Evolutionary conservation across 768 basidiomycete species (phyloP).

Genomic region (Serendipita sp.): DNA sequence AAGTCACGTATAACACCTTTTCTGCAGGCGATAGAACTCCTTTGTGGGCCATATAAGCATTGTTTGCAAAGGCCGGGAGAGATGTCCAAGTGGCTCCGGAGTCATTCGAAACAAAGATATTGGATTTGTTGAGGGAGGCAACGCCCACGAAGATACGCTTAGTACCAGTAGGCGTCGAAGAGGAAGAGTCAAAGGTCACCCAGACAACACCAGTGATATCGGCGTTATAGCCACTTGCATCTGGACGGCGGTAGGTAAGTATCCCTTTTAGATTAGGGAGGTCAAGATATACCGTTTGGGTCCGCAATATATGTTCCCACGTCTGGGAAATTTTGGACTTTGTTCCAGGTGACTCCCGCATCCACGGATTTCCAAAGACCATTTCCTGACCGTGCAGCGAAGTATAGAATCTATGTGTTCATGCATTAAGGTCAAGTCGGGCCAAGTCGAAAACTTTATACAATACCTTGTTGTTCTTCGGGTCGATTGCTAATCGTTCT

Average conservation of each 20-base stretch:
- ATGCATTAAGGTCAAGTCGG: too few species aligned
- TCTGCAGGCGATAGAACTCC: constrained; percentile 47
- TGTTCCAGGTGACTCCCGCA: constrained; percentile 39
- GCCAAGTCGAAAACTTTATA: too few species aligned
- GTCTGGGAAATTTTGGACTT: constrained; percentile 41
- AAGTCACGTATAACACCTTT: constrained; percentile 41
- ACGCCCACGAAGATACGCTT: constrained; percentile 54
- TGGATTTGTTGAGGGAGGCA: constrained; percentile 35
- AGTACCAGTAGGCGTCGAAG: constrained; percentile 31
- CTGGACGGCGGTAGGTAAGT: not conserved
- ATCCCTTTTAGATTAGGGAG: too few species aligned
- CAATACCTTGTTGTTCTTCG: constrained; percentile 32
- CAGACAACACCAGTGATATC: constrained; percentile 33
- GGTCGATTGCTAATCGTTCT: constrained; percentile 43
- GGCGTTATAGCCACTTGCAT: constrained; percentile 19
- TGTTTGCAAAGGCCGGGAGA: constrained; percentile 41
- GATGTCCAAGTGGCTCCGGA: constrained; percentile 38
- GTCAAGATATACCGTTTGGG: too few species aligned
- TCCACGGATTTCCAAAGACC: constrained; percentile 53
- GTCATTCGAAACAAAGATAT: constrained; percentile 40
- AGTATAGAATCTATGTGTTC: constrained; percentile 29
- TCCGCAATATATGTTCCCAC: constrained; percentile 24
- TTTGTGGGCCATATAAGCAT: constrained; percentile 44
- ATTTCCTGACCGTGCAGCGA: constrained; percentile 47
- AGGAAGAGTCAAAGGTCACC: constrained; percentile 38